Base-by-base conservation (phyloP, 768 basidiomycete species). In the Naematelia encephala region DNA sequence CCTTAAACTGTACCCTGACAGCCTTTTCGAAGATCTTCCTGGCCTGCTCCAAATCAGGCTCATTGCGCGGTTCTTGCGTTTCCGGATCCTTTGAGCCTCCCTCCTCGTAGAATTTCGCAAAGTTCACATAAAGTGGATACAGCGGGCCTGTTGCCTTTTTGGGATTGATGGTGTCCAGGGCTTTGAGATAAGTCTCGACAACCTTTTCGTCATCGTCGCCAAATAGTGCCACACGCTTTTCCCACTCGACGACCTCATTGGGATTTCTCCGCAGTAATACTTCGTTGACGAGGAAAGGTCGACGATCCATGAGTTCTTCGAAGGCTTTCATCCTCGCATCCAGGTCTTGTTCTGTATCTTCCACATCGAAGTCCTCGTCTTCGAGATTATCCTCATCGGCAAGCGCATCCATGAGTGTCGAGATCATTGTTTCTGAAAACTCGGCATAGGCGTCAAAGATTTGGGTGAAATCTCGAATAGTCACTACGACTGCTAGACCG, bases 241-340 rank as follows among this genome's bases (percentile, higher is more conserved):
- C 96, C 96, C 96, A 99, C 75, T 99, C 96, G 66, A 96, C 91
- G 1, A 98, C 96, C 69, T 99, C 96, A 67, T 97, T 90, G 3
- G 91, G 90, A 81, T 99, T 99, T 69, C 96, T 81, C 61, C 96
- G 80, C 30, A 98, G 77, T 14, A 98, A 79, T 12, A 98, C 96
- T 69, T 97, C 93, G 68, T 99, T 99, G 47, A 96, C 86, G 62
- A 99, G 81, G 82, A 99, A 98, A 1, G 91, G 94, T 73, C 96
- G 79, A 50, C 93, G 82, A 75, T 99, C 96, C 82, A 94, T 94
- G 66, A 99, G 77, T 42, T 86, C 88, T 77, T 97, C 94, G 68
- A 98, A 92, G 60, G 87, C 87, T 73, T 87, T 87, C 89, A 98
- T 96, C 70, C 86, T 85, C 28, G 78, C 77, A 70, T 98, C 96